These are phyloP conservation scores for Euphrasia confusa DNA, from an alignment of 257 asterid genomes.

Conservation along the genomic window DNA sequence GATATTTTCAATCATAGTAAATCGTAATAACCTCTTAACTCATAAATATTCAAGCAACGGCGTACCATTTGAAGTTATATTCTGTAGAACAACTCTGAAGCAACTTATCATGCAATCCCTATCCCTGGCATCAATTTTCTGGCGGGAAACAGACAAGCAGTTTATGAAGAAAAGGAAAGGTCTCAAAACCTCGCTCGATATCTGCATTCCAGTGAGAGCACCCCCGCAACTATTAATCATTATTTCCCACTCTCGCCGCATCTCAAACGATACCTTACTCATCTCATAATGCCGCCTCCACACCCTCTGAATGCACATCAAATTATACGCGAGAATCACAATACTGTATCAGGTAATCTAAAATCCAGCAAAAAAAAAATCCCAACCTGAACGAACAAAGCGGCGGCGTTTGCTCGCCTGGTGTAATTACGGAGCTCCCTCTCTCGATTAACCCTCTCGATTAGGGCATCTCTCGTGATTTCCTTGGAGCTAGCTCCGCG, in stretches of 20 bases:
- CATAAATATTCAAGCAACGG: slow-evolving; percentile 8
- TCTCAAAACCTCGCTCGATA: slow-evolving; percentile 54
- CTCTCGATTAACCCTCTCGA: slow-evolving; percentile 71
- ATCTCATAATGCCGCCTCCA: slow-evolving; percentile 67
- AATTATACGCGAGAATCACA: slow-evolving; percentile 6
- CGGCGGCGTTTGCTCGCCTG: slow-evolving; percentile 72
- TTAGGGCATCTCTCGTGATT: slow-evolving; percentile 73
- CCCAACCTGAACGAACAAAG: slow-evolving; percentile 61
- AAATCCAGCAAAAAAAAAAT: neutral
- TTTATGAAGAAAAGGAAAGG: slow-evolving; percentile 75
- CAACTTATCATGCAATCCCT: slow-evolving; percentile 61
- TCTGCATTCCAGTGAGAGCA: slow-evolving; percentile 36
- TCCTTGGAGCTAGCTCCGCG: slow-evolving; percentile 94
- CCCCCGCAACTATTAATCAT: slow-evolving; percentile 41
- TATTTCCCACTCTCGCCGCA: slow-evolving; percentile 66
- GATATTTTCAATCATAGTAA: slow-evolving; percentile 12
- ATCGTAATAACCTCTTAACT: slow-evolving; percentile 8
- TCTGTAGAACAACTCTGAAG: slow-evolving; percentile 62
- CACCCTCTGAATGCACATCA: slow-evolving; percentile 51
- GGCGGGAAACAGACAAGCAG: slow-evolving; percentile 43
- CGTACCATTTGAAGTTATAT: slow-evolving; percentile 63
- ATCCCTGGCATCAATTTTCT: slow-evolving; percentile 51
- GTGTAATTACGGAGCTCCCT: slow-evolving; percentile 69
- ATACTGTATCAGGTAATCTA: slow-evolving; percentile 11
- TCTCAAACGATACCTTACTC: slow-evolving; percentile 47